Percentiles rank a stretch among this genome's conserved stretches.
These are phyloP conservation scores for Calocybe gangraenosa DNA, from an alignment of 768 basidiomycete species.

Conservation along the genomic window DNA sequence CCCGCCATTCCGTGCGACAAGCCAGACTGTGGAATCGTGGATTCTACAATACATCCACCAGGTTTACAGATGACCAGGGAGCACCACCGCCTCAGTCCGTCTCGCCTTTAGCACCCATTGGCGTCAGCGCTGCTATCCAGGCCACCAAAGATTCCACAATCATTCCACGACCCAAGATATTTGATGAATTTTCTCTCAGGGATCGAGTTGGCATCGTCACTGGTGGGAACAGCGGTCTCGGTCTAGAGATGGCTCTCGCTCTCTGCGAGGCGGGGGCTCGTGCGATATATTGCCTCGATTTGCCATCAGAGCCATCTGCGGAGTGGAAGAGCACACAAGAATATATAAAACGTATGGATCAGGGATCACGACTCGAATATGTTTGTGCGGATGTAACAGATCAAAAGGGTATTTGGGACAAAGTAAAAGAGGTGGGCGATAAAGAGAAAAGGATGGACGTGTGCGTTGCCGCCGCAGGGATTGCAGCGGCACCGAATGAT, in stretches of 20 bases:
- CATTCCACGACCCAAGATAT: conserved; percentile 42
- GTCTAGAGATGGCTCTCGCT: conserved; percentile 77
- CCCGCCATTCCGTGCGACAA: too few relatives aligned
- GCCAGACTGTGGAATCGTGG: too few relatives aligned
- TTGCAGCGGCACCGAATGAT: too few relatives aligned
- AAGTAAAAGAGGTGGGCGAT: conserved; percentile 55
- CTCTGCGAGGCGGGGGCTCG: conserved; percentile 70
- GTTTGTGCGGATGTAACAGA: conserved; percentile 59
- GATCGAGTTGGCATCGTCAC: conserved; percentile 60
- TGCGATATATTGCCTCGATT: conserved; percentile 66
- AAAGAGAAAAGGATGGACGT: conserved; percentile 68
- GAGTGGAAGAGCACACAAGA: conserved; percentile 54
- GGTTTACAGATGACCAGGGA: too few relatives aligned
- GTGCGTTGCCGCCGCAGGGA: conserved; percentile 24
- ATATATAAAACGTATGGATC: conserved; percentile 45
- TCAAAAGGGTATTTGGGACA: conserved; percentile 54
- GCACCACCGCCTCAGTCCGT: too few relatives aligned
- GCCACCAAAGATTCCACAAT: conserved; percentile 32
- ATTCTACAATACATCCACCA: too few relatives aligned
- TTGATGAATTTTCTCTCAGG: conserved; percentile 54
- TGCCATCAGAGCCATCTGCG: conserved; percentile 48
- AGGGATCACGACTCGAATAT: conserved; percentile 50
- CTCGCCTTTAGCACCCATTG: conserved; percentile 58
- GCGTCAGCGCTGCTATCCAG: conserved; percentile 54
- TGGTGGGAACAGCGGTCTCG: conserved; percentile 65